These are phyloP conservation scores for Eutrema salsugineum DNA, from an alignment of 441 rosid genomes.

Conservation along the genomic window DNA sequence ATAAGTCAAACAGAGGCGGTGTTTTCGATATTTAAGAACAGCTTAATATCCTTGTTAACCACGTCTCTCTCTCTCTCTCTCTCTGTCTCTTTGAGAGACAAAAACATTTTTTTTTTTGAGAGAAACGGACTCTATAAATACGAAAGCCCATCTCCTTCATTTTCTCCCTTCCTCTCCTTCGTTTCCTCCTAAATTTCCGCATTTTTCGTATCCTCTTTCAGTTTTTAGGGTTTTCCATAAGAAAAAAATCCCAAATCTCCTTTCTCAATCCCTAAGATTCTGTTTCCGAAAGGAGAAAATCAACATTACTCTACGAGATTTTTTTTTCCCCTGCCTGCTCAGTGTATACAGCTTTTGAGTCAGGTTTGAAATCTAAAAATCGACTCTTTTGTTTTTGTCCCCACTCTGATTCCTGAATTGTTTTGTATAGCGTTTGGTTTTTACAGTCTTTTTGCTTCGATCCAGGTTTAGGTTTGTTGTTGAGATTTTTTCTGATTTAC, in stretches of 20 bases:
- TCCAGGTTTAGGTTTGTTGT: not conserved
- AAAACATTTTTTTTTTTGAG: not conserved
- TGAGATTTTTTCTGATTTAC: not conserved
- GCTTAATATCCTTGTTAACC: constrained; percentile 25
- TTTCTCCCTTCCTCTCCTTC: constrained; percentile 19
- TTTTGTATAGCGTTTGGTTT: not conserved
- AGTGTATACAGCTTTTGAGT: not conserved
- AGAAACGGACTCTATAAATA: constrained; percentile 26
- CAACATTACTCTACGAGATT: not conserved
- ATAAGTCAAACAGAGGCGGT: not conserved
- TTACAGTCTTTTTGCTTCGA: not conserved
- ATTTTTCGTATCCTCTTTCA: not conserved
- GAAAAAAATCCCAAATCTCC: not conserved
- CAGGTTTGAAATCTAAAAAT: not conserved
- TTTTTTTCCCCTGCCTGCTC: not conserved
- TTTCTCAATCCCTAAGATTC: constrained; percentile 2
- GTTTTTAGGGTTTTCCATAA: constrained; percentile 2
- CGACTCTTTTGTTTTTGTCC: too few relatives aligned
- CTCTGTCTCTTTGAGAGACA: not conserved
- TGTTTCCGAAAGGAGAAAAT: constrained; percentile 6
- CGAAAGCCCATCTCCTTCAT: constrained; percentile 10
- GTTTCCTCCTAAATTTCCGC: not conserved
- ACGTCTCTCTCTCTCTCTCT: constrained; percentile 23
- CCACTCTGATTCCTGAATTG: not conserved
- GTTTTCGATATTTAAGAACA: not conserved